phyloP scores from a whole-genome alignment of 179 eudicot species.

The Camellia oleifera region DNA sequence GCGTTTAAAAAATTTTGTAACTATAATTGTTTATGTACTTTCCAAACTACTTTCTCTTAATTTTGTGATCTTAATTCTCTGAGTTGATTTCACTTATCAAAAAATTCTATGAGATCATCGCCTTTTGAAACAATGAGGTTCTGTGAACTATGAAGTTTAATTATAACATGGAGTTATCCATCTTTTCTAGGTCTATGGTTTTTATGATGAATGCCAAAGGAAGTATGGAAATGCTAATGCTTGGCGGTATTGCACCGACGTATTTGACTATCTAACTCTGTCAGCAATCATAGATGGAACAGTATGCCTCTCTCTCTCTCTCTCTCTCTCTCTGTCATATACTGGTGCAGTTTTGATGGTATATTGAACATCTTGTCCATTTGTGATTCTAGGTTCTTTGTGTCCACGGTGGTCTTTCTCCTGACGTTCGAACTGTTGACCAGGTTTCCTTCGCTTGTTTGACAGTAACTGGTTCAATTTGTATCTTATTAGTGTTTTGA shows the following conservation, averaged over 20 bases:
- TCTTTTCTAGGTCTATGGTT: conserved; percentile 79
- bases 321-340: not conserved
- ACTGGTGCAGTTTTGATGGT: not conserved
- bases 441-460: conserved; percentile 55
- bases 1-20: too few relatives aligned
- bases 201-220: conserved; percentile 98
- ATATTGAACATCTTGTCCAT: not conserved
- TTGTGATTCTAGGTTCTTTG: conserved; percentile 74
- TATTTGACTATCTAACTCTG: conserved; percentile 90
- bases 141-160: not conserved
- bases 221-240: conserved; percentile 99
- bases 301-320: conserved; percentile 39
- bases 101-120: not conserved
- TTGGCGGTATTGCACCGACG: conserved; percentile 99
- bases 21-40: too few relatives aligned
- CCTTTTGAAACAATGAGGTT: not conserved
- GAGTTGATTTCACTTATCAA: not conserved
- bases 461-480: conserved; percentile 2
- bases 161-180: not conserved
- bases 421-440: conserved; percentile 91
- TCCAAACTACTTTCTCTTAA: not conserved
- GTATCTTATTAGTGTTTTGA: not conserved
- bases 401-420: conserved; percentile 99
- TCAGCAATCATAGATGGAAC: conserved; percentile 99
- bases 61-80: not conserved